These are phyloP conservation scores for Tranzscheliella williamsii DNA, from an alignment of 1,284 basidiomycete genomes.

Conservation along the genomic window DNA sequence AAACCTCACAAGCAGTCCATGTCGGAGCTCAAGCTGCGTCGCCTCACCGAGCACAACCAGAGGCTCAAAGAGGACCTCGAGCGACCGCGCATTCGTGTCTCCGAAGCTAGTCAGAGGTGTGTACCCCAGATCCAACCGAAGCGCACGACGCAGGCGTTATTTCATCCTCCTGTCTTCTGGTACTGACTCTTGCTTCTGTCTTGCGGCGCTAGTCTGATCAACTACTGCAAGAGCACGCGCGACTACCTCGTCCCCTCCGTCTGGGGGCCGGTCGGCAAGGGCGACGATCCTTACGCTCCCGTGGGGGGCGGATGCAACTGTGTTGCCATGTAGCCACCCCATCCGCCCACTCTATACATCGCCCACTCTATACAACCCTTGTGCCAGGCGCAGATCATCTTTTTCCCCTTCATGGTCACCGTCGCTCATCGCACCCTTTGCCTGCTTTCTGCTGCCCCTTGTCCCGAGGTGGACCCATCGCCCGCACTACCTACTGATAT, in stretches of 20 bases:
- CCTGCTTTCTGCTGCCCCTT: too few relatives aligned
- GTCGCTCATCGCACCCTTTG: too few relatives aligned
- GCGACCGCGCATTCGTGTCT: conserved; percentile 81
- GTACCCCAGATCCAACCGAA: conserved; percentile 54
- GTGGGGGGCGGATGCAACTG: conserved; percentile 65
- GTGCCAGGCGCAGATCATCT: too few relatives aligned
- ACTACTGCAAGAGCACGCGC: conserved; percentile 84
- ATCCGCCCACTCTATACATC: neutral
- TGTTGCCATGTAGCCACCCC: conserved; percentile 41
- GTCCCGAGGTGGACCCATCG: too few relatives aligned
- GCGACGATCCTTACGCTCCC: conserved; percentile 84
- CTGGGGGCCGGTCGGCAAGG: conserved; percentile 88
- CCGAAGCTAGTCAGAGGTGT: conserved; percentile 85
- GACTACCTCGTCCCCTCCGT: conserved; percentile 87
- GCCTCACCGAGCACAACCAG: conserved; percentile 90
- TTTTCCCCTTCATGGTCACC: too few relatives aligned
- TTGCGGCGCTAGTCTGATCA: conserved; percentile 72
- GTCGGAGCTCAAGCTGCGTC: conserved; percentile 92
- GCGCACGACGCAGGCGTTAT: neutral
- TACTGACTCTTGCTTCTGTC: neutral
- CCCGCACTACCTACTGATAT: too few relatives aligned
- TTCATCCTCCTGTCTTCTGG: neutral
- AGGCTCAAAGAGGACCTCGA: conserved; percentile 85
- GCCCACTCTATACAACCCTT: too few relatives aligned
- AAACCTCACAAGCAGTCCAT: conserved; percentile 71